Base-by-base conservation (phyloP, 345 rosid species). In the Euphorbia pulcherrima region DNA sequence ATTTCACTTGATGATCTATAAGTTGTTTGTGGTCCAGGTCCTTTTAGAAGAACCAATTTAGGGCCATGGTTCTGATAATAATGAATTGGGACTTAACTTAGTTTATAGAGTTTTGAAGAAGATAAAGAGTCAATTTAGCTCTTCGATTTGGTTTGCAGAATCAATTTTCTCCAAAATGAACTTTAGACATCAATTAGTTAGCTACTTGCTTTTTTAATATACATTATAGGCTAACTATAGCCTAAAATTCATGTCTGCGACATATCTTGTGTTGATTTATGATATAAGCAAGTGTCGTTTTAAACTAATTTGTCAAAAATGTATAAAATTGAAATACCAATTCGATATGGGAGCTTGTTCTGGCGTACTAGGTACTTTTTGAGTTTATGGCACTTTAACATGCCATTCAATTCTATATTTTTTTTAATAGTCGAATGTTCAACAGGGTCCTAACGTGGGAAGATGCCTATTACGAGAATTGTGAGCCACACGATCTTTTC, bases 361-460 rank as follows among this genome's bases (percentile, higher is more conserved):
- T 39, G n/a, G n/a, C n/a, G n/a, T n/a, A n/a, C n/a, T n/a, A n/a
- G n/a, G n/a, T n/a, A n/a, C n/a, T n/a, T n/a, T n/a, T n/a, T n/a
- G n/a, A n/a, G n/a, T n/a, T n/a, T n/a, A n/a, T n/a, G n/a, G n/a
- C n/a, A n/a, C n/a, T n/a, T n/a, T n/a, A n/a, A n/a, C n/a, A n/a
- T n/a, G n/a, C n/a, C n/a, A n/a, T n/a, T n/a, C 2, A 52, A 28
- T 29, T 48, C 18, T 35, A 11, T 59, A 33, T 28, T 39, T 23
- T 18, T 13, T 46, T 18, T 23, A 33, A 35, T 69, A 6, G 41
- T 13, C 56, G 24, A 20, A 72, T 60, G 50, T 75, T 58, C 66
- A 68, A 67, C 85, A 92, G 98, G 93, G 84, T 92, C 75, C 79
- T 92, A 74, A 87, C 98, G 62, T 83, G 88, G 90, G 97, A 87